Conservation (phyloP, 2,329 filamentous ascomycete species). For the Penicillium sclerotigenum region DNA sequence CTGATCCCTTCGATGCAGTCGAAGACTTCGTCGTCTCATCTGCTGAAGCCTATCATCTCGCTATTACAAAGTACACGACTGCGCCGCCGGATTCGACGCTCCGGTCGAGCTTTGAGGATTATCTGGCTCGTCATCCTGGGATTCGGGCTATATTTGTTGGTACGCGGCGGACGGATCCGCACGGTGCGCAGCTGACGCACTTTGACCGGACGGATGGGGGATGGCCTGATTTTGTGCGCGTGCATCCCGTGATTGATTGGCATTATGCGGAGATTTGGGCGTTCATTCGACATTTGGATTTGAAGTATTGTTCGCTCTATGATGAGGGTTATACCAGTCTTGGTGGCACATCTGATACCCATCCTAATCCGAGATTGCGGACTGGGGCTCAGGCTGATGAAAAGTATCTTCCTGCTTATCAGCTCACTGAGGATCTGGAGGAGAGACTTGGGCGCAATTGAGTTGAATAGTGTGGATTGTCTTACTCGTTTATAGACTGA, state of each 20-base stretch:
- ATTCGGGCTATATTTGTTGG: constrained; percentile 83
- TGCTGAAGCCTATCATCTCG: constrained; percentile 67
- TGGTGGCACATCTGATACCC: constrained; percentile 85
- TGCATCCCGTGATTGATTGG: constrained; percentile 97
- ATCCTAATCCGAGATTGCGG: constrained; percentile 76
- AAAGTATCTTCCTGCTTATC: constrained; percentile 26
- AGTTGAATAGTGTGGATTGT: constrained; percentile 2
- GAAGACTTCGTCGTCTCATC: constrained; percentile 75
- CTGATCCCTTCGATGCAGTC: constrained; percentile 79
- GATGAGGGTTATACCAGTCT: constrained; percentile 86
- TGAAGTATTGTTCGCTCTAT: constrained; percentile 85
- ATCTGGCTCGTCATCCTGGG: constrained; percentile 53
- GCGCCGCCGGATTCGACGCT: constrained; percentile 59
- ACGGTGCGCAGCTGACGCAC: constrained; percentile 71
- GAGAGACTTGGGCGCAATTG: constrained; percentile 73
- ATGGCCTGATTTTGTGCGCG: constrained; percentile 88
- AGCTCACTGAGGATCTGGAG: constrained; percentile 60
- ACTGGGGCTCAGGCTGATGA: constrained; percentile 20
- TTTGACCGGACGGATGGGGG: constrained; percentile 85
- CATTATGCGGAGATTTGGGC: constrained; percentile 93
- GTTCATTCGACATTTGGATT: constrained; percentile 67
- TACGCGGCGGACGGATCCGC: constrained; percentile 86
- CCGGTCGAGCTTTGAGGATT: constrained; percentile 74
- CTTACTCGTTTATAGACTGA: constrained; percentile 13
- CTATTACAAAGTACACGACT: constrained; percentile 67